Base-by-base conservation (phyloP, 1,284 basidiomycete species). In the Cryptococcus maquisensis region DNA sequence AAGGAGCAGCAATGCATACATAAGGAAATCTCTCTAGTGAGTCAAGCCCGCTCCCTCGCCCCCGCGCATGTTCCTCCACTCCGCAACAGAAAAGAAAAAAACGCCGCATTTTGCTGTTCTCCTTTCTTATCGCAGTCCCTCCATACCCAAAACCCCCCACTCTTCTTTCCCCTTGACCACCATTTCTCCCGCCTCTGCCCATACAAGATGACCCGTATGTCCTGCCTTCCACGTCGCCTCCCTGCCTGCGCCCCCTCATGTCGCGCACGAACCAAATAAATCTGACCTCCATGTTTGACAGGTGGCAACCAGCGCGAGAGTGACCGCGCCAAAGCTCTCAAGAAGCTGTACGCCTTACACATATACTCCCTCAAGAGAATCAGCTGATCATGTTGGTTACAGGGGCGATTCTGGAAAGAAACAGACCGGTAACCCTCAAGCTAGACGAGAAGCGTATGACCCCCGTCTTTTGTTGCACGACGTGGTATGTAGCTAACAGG, bases 121-220 rank as follows among this genome's bases (percentile, higher is more conserved):
- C 69, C 46, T 71, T 66, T 3, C 67, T 66, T 26, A 67, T 57
- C 10, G 60, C 24, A 0, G 69, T 66, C 53, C 68, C 66, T 4
- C 20, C 53, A 28, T 42, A 18, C n/a, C 18, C 15, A 3, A 6
- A 3, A 2, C 18, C n/a, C n/a, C 40, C 40, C 18, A 12, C 20
- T 10, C 40, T 18, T 4, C n/a, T 42, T 10, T 32, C 5, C 18
- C 40, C n/a, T 3, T 23, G n/a, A 15, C 10, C 40, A 18, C 20
- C 12, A 18, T 18, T 18, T 10, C 10, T 32, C 28, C 28, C 28
- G 7, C 28, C 28, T 32, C 28, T 4, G 13, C 24, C 20, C 46
- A n/a, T 35, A 8, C 36, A 52, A 28, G 38, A 52, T 52, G 51
- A 52, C 51, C 36, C 51, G 51, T 52, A 38, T 24, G 51, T 41